A percentile compares a stretch with the other conserved stretches of the same genome.
Evolutionary conservation across 2,329 filamentous ascomycete genomes (phyloP).

Genomic region (Aphanocladium album): DNA sequence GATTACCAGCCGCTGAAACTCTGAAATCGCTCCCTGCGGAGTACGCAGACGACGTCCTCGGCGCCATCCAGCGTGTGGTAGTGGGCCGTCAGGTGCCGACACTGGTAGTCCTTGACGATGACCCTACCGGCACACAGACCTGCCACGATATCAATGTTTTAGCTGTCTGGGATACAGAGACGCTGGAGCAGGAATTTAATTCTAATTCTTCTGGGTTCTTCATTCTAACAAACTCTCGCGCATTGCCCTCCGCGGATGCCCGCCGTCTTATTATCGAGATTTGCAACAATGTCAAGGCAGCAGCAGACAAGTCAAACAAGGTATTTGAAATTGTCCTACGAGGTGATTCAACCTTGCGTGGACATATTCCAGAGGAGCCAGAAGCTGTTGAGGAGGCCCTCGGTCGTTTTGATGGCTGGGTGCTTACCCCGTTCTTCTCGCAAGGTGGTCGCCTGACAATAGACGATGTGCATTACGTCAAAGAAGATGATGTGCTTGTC

Average conservation of each 20-base stretch:
- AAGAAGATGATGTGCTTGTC: slow-evolving; percentile 36
- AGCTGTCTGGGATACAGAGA: slow-evolving; percentile 45
- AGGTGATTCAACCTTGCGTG: slow-evolving; percentile 50
- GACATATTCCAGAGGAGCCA: slow-evolving; percentile 50
- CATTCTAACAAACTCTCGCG: slow-evolving; percentile 54
- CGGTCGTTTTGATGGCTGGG: slow-evolving; percentile 44
- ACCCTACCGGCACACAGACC: slow-evolving; percentile 56
- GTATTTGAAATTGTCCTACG: slow-evolving; percentile 50
- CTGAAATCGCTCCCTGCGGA: slow-evolving; percentile 21
- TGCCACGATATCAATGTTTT: slow-evolving; percentile 53
- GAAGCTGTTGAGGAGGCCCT: slow-evolving; percentile 46
- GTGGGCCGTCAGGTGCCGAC: slow-evolving; percentile 22
- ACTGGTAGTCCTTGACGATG: slow-evolving; percentile 46
- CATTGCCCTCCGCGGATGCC: slow-evolving; percentile 43
- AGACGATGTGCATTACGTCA: slow-evolving; percentile 53
- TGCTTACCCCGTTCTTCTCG: slow-evolving; percentile 52
- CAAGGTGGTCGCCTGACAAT: slow-evolving; percentile 53
- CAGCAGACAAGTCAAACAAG: slow-evolving; percentile 33
- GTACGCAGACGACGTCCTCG: slow-evolving; percentile 19
- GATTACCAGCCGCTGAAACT: slow-evolving; percentile 19
- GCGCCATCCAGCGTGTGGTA: slow-evolving; percentile 17
- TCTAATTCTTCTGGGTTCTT: slow-evolving; percentile 45
- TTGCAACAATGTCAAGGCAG: slow-evolving; percentile 42
- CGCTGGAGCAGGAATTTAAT: slow-evolving; percentile 40
- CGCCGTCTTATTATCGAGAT: slow-evolving; percentile 42